Evolutionary conservation across 345 rosid genomes (phyloP), one percentile per base, ranked within the genome.

Genomic region (Microthlaspi erraticum): DNA sequence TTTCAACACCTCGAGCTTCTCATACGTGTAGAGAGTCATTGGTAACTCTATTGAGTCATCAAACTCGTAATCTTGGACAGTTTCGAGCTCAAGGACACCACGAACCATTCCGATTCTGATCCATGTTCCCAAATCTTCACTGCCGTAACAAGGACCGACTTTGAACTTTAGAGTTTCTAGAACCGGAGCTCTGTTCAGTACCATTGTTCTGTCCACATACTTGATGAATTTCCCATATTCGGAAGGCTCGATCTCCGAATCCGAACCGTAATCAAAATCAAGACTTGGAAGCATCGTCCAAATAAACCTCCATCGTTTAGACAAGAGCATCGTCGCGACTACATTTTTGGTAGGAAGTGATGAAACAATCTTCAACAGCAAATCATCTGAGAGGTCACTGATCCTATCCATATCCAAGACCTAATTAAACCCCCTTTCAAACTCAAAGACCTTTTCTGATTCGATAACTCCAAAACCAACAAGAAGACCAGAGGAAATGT

Each of bases 281-380:
- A 55, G 38, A 16, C 19, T 55, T 33, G 60, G 26, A 9, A 55
- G n/a, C 60, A 55, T 33, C 60, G n/a, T 55, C 60, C 60, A 55
- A 17, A 55, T 0, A 34, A 18, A 55, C 29, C 12, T 55, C 60
- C 60, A 55, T 55, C 26, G 11, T 55, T 55, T 55, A 3, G 60
- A 55, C 42, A 55, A 17, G 18, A 55, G n/a, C 60, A 7, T 34
- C 7, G 60, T 55, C 23, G 23, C 6, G 60, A 34, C 41, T 3
- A 54, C 60, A 17, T 54, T 6, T 54, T 54, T 54, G 60, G 41
- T 33, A 2, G 60, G 60, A 5, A 54, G 41, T 14, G 10, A 33
- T 16, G 60, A 54, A 11, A 54, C 5, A 32, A 54, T 54, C 41
- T 54, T 54, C 23, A 54, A 14, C 8, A 54, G 41, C 41, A 54